Evolutionary conservation across 2,329 filamentous ascomycete species (phyloP).

Genomic region (Helotiales sp.): DNA sequence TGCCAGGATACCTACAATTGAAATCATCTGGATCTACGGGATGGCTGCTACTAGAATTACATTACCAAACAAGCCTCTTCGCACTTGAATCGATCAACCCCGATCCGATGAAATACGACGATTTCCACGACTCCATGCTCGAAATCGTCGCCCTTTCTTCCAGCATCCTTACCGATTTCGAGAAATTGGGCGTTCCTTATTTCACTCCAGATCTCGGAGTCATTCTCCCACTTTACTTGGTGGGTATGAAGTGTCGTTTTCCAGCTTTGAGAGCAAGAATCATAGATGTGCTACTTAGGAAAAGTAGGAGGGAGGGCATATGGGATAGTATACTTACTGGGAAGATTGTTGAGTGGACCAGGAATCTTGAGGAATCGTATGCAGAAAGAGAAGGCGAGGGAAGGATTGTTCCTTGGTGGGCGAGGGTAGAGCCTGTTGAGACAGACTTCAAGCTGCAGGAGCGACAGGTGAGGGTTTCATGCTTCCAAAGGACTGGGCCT

Average conservation of each 20-base stretch:
- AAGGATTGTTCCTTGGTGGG: background rate
- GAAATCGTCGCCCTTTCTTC: background rate
- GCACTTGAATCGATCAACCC: background rate
- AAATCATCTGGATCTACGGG: background rate
- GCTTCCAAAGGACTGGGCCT: background rate
- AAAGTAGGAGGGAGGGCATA: background rate
- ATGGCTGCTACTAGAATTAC: background rate
- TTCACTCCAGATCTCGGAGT: background rate
- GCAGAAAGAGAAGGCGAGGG: background rate
- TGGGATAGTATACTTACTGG: background rate
- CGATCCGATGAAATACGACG: background rate
- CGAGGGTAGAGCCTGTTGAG: background rate
- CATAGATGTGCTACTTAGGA: background rate
- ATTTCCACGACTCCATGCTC: background rate
- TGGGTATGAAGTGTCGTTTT: background rate
- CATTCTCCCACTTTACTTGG: background rate
- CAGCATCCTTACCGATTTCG: background rate
- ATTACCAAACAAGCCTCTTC: background rate
- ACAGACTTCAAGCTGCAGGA: background rate
- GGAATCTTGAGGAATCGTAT: background rate
- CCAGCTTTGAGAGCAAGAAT: background rate
- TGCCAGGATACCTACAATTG: background rate
- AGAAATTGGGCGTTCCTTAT: background rate
- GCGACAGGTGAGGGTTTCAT: background rate
- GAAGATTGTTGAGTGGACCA: background rate